These are phyloP conservation scores for Ziziphus jujuba DNA, from an alignment of 306 rosid species.

Conservation along the genomic window DNA sequence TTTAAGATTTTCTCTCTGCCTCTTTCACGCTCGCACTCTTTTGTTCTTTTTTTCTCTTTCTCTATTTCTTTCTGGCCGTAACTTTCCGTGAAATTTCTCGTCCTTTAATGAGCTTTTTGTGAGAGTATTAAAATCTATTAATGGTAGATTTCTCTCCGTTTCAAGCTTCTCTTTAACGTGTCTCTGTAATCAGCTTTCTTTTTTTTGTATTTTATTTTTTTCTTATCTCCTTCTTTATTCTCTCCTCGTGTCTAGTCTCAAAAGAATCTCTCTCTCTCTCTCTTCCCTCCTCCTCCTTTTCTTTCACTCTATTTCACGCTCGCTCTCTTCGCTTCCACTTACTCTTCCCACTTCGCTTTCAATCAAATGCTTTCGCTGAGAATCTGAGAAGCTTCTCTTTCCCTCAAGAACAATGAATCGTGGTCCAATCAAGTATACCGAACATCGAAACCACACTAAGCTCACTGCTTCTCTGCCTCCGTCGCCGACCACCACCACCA, in stretches of 20 bases:
- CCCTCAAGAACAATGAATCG: constrained; percentile 22
- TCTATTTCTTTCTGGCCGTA: constrained; percentile 19
- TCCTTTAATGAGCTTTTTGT: constrained; percentile 40
- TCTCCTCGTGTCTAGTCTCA: constrained; percentile 37
- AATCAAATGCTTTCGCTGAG: constrained; percentile 12
- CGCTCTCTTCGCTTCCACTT: too few relatives aligned
- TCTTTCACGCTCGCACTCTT: constrained; percentile 41
- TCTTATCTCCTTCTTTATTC: constrained; percentile 41
- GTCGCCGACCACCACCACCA: neutral
- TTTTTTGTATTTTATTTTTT: constrained; percentile 36
- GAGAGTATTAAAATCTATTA: constrained; percentile 28
- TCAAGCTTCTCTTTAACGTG: constrained; percentile 50
- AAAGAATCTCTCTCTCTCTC: constrained; percentile 32
- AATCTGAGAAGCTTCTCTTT: constrained; percentile 24
- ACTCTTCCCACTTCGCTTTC: constrained; percentile 37
- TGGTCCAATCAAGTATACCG: constrained; percentile 44
- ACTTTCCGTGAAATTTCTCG: constrained; percentile 59
- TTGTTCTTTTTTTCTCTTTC: constrained; percentile 6
- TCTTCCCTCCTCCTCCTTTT: neutral
- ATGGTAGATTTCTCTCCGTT: constrained; percentile 39
- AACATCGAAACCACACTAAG: constrained; percentile 49
- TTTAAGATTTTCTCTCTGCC: constrained; percentile 18
- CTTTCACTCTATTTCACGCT: too few relatives aligned
- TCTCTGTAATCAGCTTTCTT: constrained; percentile 31
- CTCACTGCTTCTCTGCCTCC: constrained; percentile 23